phyloP scores from a whole-genome alignment of 1,284 basidiomycete genomes.

The Boletus semigastroideus region DNA sequence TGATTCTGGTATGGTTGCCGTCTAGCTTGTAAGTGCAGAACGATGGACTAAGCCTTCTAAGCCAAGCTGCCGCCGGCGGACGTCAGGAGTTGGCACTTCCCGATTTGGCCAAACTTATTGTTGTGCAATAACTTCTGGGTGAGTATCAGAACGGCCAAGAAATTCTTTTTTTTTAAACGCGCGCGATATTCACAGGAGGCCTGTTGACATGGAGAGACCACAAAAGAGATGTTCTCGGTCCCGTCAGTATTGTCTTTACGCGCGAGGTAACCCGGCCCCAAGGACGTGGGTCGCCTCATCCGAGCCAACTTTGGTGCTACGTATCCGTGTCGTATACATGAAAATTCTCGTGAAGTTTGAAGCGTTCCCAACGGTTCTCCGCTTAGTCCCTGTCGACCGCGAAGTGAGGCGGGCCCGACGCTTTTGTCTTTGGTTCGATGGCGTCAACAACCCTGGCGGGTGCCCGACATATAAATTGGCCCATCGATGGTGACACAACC shows the following conservation, averaged over 20 bases:
- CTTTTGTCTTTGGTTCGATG: slow-evolving; percentile 35
- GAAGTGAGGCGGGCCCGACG: slow-evolving; percentile 32
- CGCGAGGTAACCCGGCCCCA: slow-evolving; percentile 35
- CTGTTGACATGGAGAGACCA: slow-evolving; percentile 61
- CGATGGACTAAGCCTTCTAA: slow-evolving; percentile 8
- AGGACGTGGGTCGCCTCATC: slow-evolving; percentile 18
- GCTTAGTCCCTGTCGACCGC: slow-evolving; percentile 34
- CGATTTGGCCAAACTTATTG: slow-evolving; percentile 30
- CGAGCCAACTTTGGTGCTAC: slow-evolving; percentile 22
- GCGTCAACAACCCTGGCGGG: slow-evolving; percentile 23
- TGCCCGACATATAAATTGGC: slow-evolving; percentile 34
- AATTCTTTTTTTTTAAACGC: slow-evolving; percentile 30
- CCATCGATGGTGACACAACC: slow-evolving; percentile 3
- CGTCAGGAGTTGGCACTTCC: slow-evolving; percentile 14
- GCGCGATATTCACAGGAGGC: slow-evolving; percentile 31
- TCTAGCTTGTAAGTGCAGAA: neutral
- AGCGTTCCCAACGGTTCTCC: slow-evolving; percentile 28
- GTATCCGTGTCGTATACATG: slow-evolving; percentile 29
- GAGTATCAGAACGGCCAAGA: slow-evolving; percentile 18
- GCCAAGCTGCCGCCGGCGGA: slow-evolving; percentile 1
- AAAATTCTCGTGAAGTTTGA: slow-evolving; percentile 29
- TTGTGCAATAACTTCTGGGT: slow-evolving; percentile 21
- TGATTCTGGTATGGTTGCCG: neutral
- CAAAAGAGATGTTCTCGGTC: slow-evolving; percentile 40
- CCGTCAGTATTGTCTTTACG: slow-evolving; percentile 45